Percentiles rank a stretch among this genome's conserved stretches.
Conservation (phyloP, 1,139 yeast species). For the Taphrina pruni region DNA sequence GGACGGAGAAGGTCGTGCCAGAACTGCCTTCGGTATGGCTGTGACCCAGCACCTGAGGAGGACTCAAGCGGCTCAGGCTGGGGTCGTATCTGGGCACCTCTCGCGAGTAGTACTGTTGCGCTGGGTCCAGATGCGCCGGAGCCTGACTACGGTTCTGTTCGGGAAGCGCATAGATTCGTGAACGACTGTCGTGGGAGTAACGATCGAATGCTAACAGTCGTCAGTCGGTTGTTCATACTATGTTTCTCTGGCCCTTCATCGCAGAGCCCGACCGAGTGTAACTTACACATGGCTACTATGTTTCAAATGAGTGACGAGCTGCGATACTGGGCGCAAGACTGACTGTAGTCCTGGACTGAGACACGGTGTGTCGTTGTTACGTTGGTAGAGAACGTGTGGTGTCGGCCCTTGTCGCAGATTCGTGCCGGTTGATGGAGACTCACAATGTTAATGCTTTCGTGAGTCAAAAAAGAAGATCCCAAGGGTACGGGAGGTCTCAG, state of each 20-base stretch:
- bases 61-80: slow-evolving; percentile 3
- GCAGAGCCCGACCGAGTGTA: no score
- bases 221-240: not conserved
- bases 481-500: slow-evolving; percentile 15
- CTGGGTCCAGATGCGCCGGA: not conserved
- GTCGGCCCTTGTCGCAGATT: not conserved
- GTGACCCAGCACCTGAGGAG: slow-evolving; percentile 28
- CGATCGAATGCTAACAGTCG: slow-evolving; percentile 14
- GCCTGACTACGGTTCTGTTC: slow-evolving; percentile 9
- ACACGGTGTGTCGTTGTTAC: not conserved
- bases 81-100: slow-evolving; percentile 39
- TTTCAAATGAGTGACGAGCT: no score
- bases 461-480: not conserved
- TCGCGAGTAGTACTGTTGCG: slow-evolving; percentile 25
- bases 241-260: no score
- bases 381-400: slow-evolving; percentile 9
- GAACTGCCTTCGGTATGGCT: slow-evolving; percentile 29
- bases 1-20: slow-evolving; percentile 26
- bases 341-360: not conserved
- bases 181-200: slow-evolving; percentile 22
- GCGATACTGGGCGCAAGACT: no score
- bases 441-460: no score
- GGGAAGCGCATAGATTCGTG: slow-evolving; percentile 3
- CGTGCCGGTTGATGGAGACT: no score
- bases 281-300: slow-evolving; percentile 9